A percentile compares a stretch with the other conserved stretches of the same genome.
phyloP scores from a whole-genome alignment of 768 basidiomycete genomes.

The Lactarius deliciosus region DNA sequence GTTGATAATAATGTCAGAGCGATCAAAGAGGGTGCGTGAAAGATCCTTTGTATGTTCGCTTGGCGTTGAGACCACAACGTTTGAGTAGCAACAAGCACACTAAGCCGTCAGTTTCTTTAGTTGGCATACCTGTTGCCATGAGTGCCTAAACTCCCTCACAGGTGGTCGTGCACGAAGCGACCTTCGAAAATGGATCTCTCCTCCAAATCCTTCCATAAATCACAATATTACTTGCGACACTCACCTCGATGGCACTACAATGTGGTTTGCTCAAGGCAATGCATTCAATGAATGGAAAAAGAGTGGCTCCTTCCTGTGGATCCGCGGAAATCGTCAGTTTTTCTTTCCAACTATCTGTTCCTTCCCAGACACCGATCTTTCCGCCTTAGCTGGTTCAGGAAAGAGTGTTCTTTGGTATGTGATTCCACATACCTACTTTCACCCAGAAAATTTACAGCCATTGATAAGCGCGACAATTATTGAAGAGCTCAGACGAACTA shows the following conservation, averaged over 20 bases:
- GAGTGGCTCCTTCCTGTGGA: slow-evolving; percentile 7
- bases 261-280: not conserved
- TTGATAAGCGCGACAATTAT: slow-evolving; percentile 5
- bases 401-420: slow-evolving; percentile 16
- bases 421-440: not conserved
- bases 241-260: slow-evolving; percentile 1
- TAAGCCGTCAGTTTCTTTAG: not conserved
- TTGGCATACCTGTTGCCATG: not conserved
- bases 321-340: slow-evolving; percentile 9
- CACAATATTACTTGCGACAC: slow-evolving; percentile 1
- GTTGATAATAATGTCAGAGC: not conserved
- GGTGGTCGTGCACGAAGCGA: not conserved
- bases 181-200: slow-evolving; percentile 7
- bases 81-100: not conserved
- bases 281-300: slow-evolving; percentile 9
- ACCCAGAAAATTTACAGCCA: not conserved
- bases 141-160: not conserved
- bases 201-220: slow-evolving; percentile 14
- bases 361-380: no score
- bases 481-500: not conserved
- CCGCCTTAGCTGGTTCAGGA: slow-evolving; percentile 11
- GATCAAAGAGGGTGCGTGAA: not conserved
- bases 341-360: no score
- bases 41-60: not conserved
- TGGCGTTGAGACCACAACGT: not conserved